Evolutionary conservation across 352 stramenopile species (phyloP), one percentile per base, ranked within the genome.

Genomic region (Plasmopara muralis): DNA sequence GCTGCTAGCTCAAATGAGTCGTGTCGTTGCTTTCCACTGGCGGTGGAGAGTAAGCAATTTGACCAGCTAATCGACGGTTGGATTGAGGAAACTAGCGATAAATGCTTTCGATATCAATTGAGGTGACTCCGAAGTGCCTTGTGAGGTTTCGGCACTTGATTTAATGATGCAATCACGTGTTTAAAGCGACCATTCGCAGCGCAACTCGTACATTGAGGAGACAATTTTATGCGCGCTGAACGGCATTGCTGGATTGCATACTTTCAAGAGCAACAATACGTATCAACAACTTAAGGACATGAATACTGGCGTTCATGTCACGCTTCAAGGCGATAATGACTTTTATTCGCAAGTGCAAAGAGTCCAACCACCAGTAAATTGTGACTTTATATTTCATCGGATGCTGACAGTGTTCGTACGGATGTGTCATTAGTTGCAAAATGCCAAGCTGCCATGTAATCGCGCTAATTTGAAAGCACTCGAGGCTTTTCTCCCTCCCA

Each of bases 301-400:
- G 7, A 55, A 50, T 4, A 40, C 55, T 6, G 38, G 57, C 1
- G 62, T 97, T 15, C 60, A 73, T 25, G 78, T 98, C 41, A 83
- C 64, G 25, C 85, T 99, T 25, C 56, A 81, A 31, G 96, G 92
- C 5, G 93, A 98, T 66, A 99, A 99, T 62, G 95, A 98, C 45
- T 99, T 99, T 68, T 99, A 99, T 69, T 98, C 89, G 1, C 87
- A 98, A 78, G 72, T 77, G 6, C 41, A 74, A 15, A 66, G 77
- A 48, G 79, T 89, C 57, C 10, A 49, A 37, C 4, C 4, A 41
- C 14, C 6, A 41, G 6, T n/a, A 41, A 16, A 15, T 25, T 25
- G 20, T 25, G 3, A 25, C 8, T 18, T 41, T 18, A n/a, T n/a
- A n/a, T 15, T 41, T 41, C 1, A 16, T 41, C n/a, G 1, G 16